These are phyloP conservation scores for Aspergillus aculeatinus DNA, from an alignment of 2,329 filamentous ascomycete species.

Conservation along the genomic window DNA sequence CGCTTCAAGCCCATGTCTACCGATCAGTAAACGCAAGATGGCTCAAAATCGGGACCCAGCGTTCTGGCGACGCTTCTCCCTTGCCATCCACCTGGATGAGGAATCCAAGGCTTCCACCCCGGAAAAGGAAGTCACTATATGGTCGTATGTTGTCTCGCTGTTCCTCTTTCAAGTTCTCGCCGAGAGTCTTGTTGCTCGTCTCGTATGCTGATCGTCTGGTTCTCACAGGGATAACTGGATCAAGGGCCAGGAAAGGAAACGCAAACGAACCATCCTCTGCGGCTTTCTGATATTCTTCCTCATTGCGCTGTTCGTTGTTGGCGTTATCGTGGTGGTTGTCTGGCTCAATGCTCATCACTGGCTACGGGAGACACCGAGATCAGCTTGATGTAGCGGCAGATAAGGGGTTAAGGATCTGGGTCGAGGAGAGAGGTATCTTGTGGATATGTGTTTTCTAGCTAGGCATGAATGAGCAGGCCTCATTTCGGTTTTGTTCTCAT, in stretches of 20 bases:
- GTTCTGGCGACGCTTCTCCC: slow-evolving; percentile 62
- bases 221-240: slow-evolving; percentile 54
- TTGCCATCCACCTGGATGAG: slow-evolving; percentile 58
- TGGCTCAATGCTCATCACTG: slow-evolving; percentile 41
- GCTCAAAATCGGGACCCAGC: slow-evolving; percentile 55
- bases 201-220: not conserved
- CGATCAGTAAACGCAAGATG: slow-evolving; percentile 34
- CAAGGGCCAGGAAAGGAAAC: slow-evolving; percentile 50
- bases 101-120: slow-evolving; percentile 33
- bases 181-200: slow-evolving; percentile 1
- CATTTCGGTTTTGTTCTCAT: not conserved
- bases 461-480: slow-evolving; percentile 13
- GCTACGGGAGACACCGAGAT: slow-evolving; percentile 17
- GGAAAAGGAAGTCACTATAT: slow-evolving; percentile 18
- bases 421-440: not conserved
- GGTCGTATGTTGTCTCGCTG: slow-evolving; percentile 21
- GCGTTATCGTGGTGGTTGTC: slow-evolving; percentile 47
- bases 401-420: not conserved
- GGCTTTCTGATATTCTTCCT: slow-evolving; percentile 34
- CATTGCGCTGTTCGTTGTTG: slow-evolving; percentile 42
- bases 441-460: not conserved
- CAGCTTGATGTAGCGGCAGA: not conserved
- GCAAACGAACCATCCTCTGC: slow-evolving; percentile 48
- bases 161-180: slow-evolving; percentile 1
- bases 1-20: not conserved